A percentile compares a stretch with the other conserved stretches of the same genome.
phyloP scores from a whole-genome alignment of 1,284 basidiomycete genomes.

The Moniliella sp. region DNA sequence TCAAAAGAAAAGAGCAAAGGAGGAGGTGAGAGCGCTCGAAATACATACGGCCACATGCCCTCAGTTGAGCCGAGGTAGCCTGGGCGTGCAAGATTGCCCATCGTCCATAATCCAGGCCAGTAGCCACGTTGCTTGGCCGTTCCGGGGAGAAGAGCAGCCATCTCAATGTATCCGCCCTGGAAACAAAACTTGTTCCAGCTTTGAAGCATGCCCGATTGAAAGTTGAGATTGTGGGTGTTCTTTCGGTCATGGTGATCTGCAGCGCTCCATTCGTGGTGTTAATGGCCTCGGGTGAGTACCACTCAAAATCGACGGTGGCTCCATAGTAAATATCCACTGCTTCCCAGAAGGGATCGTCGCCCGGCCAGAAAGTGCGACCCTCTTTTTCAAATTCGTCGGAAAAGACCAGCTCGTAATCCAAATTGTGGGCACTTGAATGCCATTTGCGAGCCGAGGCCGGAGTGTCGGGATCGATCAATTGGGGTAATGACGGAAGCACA shows the following conservation, averaged over 20 bases:
- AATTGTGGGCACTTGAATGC: constrained; percentile 5
- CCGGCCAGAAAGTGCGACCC: constrained; percentile 22
- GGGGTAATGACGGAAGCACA: constrained; percentile 1
- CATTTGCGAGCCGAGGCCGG: constrained; percentile 7
- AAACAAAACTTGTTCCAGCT: constrained; percentile 34
- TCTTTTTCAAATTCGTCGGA: constrained; percentile 21
- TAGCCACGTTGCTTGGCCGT: constrained; percentile 33
- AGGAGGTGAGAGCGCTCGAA: constrained; percentile 4
- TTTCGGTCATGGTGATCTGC: constrained; percentile 17
- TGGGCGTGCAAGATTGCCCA: constrained; percentile 27
- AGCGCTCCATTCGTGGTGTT: constrained; percentile 19
- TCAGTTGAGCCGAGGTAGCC: constrained; percentile 30
- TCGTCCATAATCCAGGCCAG: constrained; percentile 37
- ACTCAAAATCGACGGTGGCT: constrained; percentile 30
- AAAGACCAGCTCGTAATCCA: constrained; percentile 16
- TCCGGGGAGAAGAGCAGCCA: constrained; percentile 17
- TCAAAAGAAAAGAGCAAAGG: too few species aligned
- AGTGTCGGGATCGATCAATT: constrained; percentile 14
- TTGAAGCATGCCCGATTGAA: constrained; percentile 30
- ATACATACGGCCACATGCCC: constrained; percentile 32
- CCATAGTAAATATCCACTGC: constrained; percentile 29
- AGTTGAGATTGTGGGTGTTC: constrained; percentile 21
- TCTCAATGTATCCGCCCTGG: constrained; percentile 30
- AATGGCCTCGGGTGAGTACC: constrained; percentile 32
- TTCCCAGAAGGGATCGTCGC: constrained; percentile 28